Conservation (phyloP, 1,139 yeast species). For the Wickerhamomyces sp. region DNA sequence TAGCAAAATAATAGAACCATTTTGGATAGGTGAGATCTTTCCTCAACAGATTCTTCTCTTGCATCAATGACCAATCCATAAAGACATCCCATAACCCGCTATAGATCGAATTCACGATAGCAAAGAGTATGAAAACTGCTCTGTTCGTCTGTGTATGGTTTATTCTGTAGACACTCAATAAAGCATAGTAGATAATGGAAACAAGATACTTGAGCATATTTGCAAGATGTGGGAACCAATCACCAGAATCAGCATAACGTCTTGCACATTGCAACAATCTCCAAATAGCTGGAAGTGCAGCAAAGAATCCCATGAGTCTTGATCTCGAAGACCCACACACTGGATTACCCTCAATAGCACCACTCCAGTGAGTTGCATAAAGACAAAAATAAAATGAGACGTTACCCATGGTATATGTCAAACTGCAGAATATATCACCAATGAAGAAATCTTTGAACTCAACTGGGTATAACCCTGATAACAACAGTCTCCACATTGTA, state of each 20-base stretch:
- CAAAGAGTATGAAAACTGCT: slow-evolving; percentile 66
- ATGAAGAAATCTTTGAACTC: slow-evolving; percentile 91
- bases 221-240: slow-evolving; percentile 96
- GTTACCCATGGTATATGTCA: slow-evolving; percentile 85
- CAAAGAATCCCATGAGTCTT: slow-evolving; percentile 72
- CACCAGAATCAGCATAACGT: slow-evolving; percentile 90
- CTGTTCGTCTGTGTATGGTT: slow-evolving; percentile 38
- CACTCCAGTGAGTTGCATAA: slow-evolving; percentile 66
- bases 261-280: slow-evolving; percentile 86
- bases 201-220: slow-evolving; percentile 74
- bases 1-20: slow-evolving; percentile 66
- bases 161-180: slow-evolving; percentile 79
- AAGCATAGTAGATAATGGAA: slow-evolving; percentile 62
- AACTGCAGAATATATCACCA: slow-evolving; percentile 85
- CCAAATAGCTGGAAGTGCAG: slow-evolving; percentile 84
- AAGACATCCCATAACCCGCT: slow-evolving; percentile 82
- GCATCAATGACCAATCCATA: slow-evolving; percentile 94
- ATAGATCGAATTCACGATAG: slow-evolving; percentile 63
- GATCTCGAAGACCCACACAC: slow-evolving; percentile 78
- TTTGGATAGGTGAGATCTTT: slow-evolving; percentile 59
- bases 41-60: slow-evolving; percentile 61
- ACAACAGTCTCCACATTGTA: slow-evolving; percentile 64
- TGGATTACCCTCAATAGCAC: slow-evolving; percentile 38
- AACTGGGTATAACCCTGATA: slow-evolving; percentile 89
- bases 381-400: slow-evolving; percentile 81